Conservation (phyloP, 164 flowering plant species). For the Stephania japonica region DNA sequence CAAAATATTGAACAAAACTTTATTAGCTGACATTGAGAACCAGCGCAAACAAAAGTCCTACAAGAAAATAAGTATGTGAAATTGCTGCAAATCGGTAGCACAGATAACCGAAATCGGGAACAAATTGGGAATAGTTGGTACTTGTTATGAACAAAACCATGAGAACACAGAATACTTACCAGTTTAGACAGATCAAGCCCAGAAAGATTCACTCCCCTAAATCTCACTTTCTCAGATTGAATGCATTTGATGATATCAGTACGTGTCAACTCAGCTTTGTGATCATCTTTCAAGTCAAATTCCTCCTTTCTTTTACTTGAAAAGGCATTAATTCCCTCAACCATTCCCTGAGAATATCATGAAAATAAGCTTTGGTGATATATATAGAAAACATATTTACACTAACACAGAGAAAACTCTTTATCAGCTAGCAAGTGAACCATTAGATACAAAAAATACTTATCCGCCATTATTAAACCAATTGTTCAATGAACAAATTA, state of each 20-base stretch:
- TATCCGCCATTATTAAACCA: too few species aligned
- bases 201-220: conserved; percentile 88
- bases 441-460: too few species aligned
- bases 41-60: not conserved
- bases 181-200: conserved; percentile 91
- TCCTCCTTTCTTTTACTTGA: conserved; percentile 55
- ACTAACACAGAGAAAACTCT: not conserved
- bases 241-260: conserved; percentile 90
- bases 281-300: conserved; percentile 29
- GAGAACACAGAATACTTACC: conserved; percentile 34
- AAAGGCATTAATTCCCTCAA: conserved; percentile 44
- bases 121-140: not conserved
- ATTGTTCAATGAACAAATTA: too few species aligned
- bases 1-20: not conserved
- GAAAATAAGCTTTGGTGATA: not conserved
- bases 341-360: conserved; percentile 50
- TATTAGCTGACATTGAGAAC: not conserved
- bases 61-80: not conserved
- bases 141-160: not conserved
- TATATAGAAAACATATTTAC: not conserved
- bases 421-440: too few species aligned
- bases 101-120: not conserved
- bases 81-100: not conserved
- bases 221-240: conserved; percentile 73
- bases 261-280: conserved; percentile 68